Conservation (phyloP, 345 rosid genomes). For the Sisymbrium altissimum region DNA sequence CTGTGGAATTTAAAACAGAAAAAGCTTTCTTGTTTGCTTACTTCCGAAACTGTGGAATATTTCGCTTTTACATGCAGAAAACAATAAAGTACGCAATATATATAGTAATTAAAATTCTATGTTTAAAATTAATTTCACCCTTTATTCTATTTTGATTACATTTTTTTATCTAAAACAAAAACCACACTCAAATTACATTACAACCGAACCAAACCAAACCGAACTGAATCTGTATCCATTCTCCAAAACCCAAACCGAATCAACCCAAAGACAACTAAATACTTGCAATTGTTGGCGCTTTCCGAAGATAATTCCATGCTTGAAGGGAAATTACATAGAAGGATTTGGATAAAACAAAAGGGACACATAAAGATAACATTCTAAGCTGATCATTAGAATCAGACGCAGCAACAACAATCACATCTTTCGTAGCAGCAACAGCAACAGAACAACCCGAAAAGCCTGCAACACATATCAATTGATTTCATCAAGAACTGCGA, state of each 20-base stretch:
- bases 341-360: not conserved
- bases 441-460: conserved; percentile 29
- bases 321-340: not conserved
- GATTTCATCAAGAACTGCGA: not conserved
- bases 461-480: conserved; percentile 8
- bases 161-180: not conserved
- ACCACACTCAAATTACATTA: not conserved
- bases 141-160: no score
- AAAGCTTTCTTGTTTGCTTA: not conserved
- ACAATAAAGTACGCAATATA: no score
- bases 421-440: conserved; percentile 23
- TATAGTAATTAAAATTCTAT: no score
- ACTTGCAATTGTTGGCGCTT: not conserved
- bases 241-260: not conserved
- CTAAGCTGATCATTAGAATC: conserved; percentile 1
- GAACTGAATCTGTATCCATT: not conserved
- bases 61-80: no score
- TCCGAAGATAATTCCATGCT: not conserved
- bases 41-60: no score
- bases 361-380: not conserved
- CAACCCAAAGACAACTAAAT: no score
- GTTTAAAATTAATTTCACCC: no score
- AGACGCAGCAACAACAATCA: conserved; percentile 31
- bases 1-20: conserved; percentile 34
- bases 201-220: not conserved